Base-by-base conservation (phyloP, 805 yeast genomes). In the Candida silvatica region DNA sequence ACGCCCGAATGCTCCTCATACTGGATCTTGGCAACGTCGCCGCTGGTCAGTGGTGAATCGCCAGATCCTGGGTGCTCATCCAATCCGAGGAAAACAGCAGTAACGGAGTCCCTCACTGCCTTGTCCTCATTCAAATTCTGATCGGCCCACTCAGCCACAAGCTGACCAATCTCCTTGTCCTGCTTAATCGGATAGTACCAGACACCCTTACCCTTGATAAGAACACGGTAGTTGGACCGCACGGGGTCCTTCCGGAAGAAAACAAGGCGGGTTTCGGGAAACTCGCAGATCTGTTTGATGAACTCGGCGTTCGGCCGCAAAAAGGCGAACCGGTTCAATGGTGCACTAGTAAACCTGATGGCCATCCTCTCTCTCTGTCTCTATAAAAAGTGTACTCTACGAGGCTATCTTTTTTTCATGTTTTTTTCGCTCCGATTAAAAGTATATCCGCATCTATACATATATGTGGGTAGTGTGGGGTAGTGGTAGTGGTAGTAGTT, bases 241-340 rank as follows among this genome's bases (percentile, higher is more conserved):
- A 20, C 17, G 7, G 31, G 17, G 7, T 20, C 24, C 18, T 27
- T 26, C n/a, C 5, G 52, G 36, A 62, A 56, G 31, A 73, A 67
- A 2, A 80, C 49, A 38, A 79, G 70, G 34, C 71, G 56, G 1
- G 84, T 58, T 4, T 29, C 18, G 2, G 34, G 32, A 17, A 28
- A 22, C 3, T 17, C 25, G 4, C 51, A 31, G 2, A 46, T 32
- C 6, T 35, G 18, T 4, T 32, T 43, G 23, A 80, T 66, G 45
- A 77, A 77, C 20, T 61, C 67, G 14, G 55, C 30, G 49, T 80
- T 73, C 17, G 71, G 71, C 25, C 90, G 58, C 33, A 80, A 56
- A 45, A 78, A 81, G 14, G 80, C 70, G 5, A 80, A 72, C 38
- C 90, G 58, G 52, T 80, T 77, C 37, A 81, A 59, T 5, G 71